phyloP scores from a whole-genome alignment of 2,329 filamentous ascomycete species.

The Claviceps purpurea region DNA sequence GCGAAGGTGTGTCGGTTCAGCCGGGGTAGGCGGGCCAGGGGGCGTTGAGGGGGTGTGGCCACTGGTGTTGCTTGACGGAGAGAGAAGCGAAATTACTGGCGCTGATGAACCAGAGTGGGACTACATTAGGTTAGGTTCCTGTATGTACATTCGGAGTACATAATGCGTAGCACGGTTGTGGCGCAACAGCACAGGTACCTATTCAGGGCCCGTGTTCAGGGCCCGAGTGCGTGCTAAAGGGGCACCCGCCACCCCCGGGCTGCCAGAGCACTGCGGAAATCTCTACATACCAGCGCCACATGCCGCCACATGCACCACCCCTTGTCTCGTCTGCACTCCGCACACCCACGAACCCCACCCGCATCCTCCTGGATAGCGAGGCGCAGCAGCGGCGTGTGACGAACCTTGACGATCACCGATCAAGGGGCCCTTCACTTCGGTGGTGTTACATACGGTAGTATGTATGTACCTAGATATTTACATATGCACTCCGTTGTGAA shows the following conservation, averaged over 20 bases:
- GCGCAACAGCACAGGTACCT: no score
- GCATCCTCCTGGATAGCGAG: background rate
- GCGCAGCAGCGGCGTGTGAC: background rate
- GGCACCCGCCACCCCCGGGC: no score
- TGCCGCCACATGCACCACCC: background rate
- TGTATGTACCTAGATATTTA: no score
- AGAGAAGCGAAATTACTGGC: conserved; percentile 3
- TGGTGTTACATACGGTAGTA: no score
- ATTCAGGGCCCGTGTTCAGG: no score
- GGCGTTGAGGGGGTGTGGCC: background rate
- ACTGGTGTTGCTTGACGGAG: background rate
- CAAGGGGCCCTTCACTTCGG: background rate
- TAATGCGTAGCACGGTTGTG: no score
- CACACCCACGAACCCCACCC: background rate
- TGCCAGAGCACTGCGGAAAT: no score
- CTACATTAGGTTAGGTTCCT: background rate
- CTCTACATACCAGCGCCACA: no score
- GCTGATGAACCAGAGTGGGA: background rate
- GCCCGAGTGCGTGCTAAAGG: no score
- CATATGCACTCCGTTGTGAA: no score
- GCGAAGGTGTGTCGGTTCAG: background rate
- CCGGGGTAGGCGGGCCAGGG: background rate
- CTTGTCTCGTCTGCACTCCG: background rate
- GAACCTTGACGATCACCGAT: background rate
- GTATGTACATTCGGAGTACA: no score